Evolutionary conservation across 495 filamentous ascomycete species (phyloP).

Genomic region (Pseudoneurospora amorphoporcata): DNA sequence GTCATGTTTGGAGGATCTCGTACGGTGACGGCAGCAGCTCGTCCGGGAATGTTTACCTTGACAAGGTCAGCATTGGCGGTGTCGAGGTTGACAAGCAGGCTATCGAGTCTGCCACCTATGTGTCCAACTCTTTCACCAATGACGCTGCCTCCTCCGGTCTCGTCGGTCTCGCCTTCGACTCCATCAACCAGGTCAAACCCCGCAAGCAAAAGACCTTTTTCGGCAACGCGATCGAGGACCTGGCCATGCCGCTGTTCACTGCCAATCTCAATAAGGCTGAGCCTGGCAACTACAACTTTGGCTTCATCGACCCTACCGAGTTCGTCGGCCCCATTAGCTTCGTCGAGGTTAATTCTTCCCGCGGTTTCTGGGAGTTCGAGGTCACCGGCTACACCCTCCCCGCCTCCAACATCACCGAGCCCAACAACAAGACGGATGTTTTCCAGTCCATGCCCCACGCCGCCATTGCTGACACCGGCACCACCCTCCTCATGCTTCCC

Average conservation of each 20-base stretch:
- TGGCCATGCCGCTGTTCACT: constrained; percentile 60
- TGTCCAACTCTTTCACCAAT: constrained; percentile 54
- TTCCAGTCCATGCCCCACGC: constrained; percentile 47
- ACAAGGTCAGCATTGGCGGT: constrained; percentile 66
- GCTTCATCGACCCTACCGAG: constrained; percentile 29
- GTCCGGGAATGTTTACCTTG: constrained; percentile 59
- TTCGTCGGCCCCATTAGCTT: constrained; percentile 55
- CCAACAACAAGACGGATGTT: constrained; percentile 31
- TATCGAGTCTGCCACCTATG: constrained; percentile 56
- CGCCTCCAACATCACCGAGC: constrained; percentile 13
- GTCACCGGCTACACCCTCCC: constrained; percentile 51
- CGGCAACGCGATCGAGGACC: constrained; percentile 50
- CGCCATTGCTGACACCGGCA: constrained; percentile 52
- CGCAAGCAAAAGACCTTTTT: constrained; percentile 61
- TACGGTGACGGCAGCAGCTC: constrained; percentile 69
- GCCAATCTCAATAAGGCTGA: constrained; percentile 52
- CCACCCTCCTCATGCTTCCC: constrained; percentile 61
- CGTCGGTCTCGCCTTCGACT: constrained; percentile 64
- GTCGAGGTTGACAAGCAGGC: constrained; percentile 57
- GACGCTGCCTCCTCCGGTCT: constrained; percentile 57
- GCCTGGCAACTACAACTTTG: constrained; percentile 19
- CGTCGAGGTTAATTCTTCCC: constrained; percentile 43
- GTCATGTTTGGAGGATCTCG: constrained; percentile 53
- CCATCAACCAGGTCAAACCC: constrained; percentile 61
- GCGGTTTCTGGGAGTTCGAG: constrained; percentile 69